These are phyloP conservation scores for Trypanosoma vivax DNA, from an alignment of 208 protist genomes.

Conservation along the genomic window DNA sequence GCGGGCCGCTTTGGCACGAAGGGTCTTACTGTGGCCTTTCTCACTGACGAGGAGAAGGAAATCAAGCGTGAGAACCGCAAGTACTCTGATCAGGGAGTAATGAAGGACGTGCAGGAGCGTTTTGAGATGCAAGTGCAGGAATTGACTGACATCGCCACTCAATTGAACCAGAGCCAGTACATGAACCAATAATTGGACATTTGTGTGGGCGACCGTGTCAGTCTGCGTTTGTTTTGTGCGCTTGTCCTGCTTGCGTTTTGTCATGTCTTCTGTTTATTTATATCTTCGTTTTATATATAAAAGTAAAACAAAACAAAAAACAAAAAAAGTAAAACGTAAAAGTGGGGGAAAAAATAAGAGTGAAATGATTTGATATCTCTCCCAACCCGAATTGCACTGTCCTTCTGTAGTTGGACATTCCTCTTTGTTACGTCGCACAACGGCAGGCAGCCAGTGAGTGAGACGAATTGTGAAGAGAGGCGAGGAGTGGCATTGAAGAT, in stretches of 20 bases:
- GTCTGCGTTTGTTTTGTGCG: background rate
- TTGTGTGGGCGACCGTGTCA: background rate
- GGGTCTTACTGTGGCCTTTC: constrained; percentile 98
- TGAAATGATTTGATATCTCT: background rate
- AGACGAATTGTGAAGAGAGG: too few species aligned
- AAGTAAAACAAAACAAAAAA: background rate
- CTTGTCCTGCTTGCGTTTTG: background rate
- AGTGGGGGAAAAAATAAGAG: background rate
- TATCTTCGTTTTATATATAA: background rate
- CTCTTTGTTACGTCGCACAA: too few species aligned
- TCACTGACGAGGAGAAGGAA: constrained; percentile 92
- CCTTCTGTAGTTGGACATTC: too few species aligned
- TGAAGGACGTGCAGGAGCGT: constrained; percentile 95
- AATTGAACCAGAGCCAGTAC: constrained; percentile 87
- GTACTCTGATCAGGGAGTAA: constrained; percentile 86
- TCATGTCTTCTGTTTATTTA: too few species aligned
- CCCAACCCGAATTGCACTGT: too few species aligned
- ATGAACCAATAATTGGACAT: constrained; percentile 70
- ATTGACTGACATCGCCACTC: constrained; percentile 91
- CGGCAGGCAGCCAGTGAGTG: too few species aligned
- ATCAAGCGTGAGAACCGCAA: constrained; percentile 82
- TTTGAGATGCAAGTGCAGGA: constrained; percentile 97
- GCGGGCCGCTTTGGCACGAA: constrained; percentile 99
- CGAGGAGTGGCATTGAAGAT: too few species aligned
- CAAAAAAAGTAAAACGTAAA: constrained; percentile 2